Percentiles rank a stretch among this genome's conserved stretches.
phyloP scores from a whole-genome alignment of 495 filamentous ascomycete species.

The Tuber calosporum region DNA sequence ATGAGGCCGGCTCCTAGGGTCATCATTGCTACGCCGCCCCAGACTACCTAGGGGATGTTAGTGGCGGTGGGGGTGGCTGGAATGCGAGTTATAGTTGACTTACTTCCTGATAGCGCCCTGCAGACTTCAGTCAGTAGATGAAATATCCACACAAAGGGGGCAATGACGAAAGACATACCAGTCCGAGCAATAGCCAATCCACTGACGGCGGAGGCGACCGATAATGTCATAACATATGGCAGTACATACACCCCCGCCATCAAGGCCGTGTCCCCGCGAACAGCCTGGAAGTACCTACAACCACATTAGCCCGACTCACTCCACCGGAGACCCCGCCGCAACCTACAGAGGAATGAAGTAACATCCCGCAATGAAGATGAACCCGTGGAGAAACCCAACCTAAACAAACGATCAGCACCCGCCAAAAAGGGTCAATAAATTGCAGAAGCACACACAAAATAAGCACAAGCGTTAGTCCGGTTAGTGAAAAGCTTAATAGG shows the following conservation, averaged over 20 bases:
- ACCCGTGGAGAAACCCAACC: constrained; percentile 59
- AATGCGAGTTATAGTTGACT: constrained; percentile 5
- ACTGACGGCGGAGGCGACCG: constrained; percentile 55
- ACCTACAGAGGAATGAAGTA: constrained; percentile 63
- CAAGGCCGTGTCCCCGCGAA: constrained; percentile 64
- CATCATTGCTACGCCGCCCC: constrained; percentile 52
- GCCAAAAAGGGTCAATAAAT: neutral
- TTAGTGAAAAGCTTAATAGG: constrained; percentile 61
- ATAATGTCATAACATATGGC: constrained; percentile 64
- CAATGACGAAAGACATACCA: constrained; percentile 44
- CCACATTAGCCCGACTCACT: neutral
- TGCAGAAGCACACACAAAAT: constrained; percentile 20
- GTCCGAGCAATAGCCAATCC: constrained; percentile 71
- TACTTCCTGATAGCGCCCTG: constrained; percentile 41
- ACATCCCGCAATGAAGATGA: constrained; percentile 64
- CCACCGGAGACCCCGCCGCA: neutral
- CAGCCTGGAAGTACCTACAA: constrained; percentile 60
- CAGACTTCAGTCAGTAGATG: neutral
- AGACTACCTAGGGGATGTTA: constrained; percentile 46
- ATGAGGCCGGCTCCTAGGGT: constrained; percentile 60
- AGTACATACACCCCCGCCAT: constrained; percentile 72
- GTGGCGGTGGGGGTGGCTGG: neutral
- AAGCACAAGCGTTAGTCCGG: constrained; percentile 52
- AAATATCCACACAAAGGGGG: neutral
- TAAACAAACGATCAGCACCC: constrained; percentile 7